Base-by-base conservation (phyloP, 495 filamentous ascomycete genomes). In the Copromyces sp. region DNA sequence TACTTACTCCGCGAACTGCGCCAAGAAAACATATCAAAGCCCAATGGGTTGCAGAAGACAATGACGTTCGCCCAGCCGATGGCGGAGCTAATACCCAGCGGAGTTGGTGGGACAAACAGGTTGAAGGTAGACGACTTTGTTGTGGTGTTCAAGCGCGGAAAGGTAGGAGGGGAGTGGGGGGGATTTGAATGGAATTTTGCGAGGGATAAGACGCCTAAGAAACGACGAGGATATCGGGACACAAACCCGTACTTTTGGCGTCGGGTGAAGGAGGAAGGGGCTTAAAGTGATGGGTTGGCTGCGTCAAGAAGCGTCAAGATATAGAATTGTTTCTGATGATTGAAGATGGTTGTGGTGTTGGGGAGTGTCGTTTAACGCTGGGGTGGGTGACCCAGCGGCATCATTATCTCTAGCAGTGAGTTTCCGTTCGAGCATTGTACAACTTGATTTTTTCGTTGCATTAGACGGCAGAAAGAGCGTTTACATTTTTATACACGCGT, bases 51-150 rank as follows among this genome's bases (percentile, higher is more conserved):
- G 14, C 35, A 68, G 35, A 24, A 70, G 12, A 68, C n/a, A 3
- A 76, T 76, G 75, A 71, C 71, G 0, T 69, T 76, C 45, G 73
- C 75, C 20, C 69, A 68, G 24, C 69, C 70, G 9, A 76, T 76
- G 75, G 6, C 4, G 2, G 75, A 76, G 12, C 24, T 75, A 8
- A 20, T 71, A 24, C 42, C 61, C 3, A 68, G 39, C 8, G 75
- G 75, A 2, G 73, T 76, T 7, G 75, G 75, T 4, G 75, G 75
- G 0, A 73, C 65, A 2, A 76, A 76, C 42, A 37, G 73, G 3
- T 39, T 76, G 12, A 20, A 69, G 6, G 38, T 70, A 3, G 4
- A 53, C 2, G 71, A 73, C 3, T 76, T 73, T 37, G 68, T 42
- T 20, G 37, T 76, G 6, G 38, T 39, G 24, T 76, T 76, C 5